These are phyloP conservation scores for Phialophora expanda DNA, from an alignment of 2,329 filamentous ascomycete genomes.

Conservation along the genomic window DNA sequence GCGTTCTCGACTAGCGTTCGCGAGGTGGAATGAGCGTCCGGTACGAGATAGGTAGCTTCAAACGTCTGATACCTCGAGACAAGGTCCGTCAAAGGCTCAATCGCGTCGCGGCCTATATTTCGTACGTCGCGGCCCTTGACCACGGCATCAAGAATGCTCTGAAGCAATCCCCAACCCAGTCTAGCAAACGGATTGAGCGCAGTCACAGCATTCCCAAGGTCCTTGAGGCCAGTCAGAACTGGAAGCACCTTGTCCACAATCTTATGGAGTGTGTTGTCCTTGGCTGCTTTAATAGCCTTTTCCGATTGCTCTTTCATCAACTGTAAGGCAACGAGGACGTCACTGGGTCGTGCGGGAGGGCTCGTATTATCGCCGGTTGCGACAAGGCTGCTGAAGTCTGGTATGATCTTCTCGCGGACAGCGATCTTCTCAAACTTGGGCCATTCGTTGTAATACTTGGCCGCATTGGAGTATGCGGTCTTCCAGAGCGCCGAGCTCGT, in stretches of 20 bases:
- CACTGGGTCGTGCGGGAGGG: no score
- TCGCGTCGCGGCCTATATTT: slow-evolving; percentile 55
- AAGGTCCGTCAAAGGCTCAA: neutral
- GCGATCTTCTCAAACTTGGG: neutral
- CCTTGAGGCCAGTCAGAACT: neutral
- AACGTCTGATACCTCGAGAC: neutral
- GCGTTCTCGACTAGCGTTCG: neutral
- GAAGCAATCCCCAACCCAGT: neutral
- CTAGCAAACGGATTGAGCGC: neutral
- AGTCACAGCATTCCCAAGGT: neutral
- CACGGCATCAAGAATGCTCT: neutral
- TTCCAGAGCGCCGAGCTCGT: neutral
- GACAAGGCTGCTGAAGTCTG: neutral
- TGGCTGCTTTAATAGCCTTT: neutral
- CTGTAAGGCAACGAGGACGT: neutral
- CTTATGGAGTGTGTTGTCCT: neutral
- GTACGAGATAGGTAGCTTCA: neutral
- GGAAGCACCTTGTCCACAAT: neutral
- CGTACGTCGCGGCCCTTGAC: slow-evolving; percentile 41
- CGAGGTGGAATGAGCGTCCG: neutral
- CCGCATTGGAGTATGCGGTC: neutral
- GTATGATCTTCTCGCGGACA: neutral
- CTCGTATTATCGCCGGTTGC: neutral
- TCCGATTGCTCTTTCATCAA: neutral
- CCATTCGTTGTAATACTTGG: neutral